Evolutionary conservation across 2,329 filamentous ascomycete genomes (phyloP).

Genomic region (Calcarisporium arbuscula): DNA sequence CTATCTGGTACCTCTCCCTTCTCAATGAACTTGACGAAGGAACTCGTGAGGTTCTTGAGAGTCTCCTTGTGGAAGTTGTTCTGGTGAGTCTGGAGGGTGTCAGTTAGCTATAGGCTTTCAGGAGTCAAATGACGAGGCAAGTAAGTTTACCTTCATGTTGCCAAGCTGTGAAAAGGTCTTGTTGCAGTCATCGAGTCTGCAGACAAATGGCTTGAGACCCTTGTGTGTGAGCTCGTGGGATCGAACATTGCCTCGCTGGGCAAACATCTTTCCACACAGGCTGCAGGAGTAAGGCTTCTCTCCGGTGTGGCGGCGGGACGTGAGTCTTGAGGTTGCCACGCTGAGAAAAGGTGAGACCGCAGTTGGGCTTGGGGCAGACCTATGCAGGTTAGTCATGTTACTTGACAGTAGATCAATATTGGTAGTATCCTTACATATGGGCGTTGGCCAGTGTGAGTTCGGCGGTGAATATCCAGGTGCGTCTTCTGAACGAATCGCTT

Average conservation of each 20-base stretch:
- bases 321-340: slow-evolving; percentile 91
- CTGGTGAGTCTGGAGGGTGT: slow-evolving; percentile 63
- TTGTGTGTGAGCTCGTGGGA: slow-evolving; percentile 79
- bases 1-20: slow-evolving; percentile 48
- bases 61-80: slow-evolving; percentile 87
- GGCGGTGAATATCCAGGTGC: slow-evolving; percentile 82
- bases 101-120: slow-evolving; percentile 2
- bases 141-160: slow-evolving; percentile 71
- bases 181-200: slow-evolving; percentile 73
- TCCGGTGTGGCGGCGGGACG: slow-evolving; percentile 77
- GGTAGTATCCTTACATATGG: slow-evolving; percentile 64
- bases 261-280: slow-evolving; percentile 74
- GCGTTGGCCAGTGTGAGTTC: slow-evolving; percentile 83
- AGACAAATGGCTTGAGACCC: slow-evolving; percentile 71
- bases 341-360: slow-evolving; percentile 79
- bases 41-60: slow-evolving; percentile 60
- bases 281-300: slow-evolving; percentile 79
- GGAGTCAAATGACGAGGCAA: no score
- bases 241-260: slow-evolving; percentile 78
- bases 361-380: slow-evolving; percentile 66
- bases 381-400: slow-evolving; percentile 23
- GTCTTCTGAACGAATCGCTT: slow-evolving; percentile 90
- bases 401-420: background rate
- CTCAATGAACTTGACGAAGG: slow-evolving; percentile 62
- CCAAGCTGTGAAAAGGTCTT: slow-evolving; percentile 88